Evolutionary conservation across 169 alveolate genomes (phyloP), one percentile per base, ranked within the genome.

Genomic region (Plasmodium vinckei): DNA sequence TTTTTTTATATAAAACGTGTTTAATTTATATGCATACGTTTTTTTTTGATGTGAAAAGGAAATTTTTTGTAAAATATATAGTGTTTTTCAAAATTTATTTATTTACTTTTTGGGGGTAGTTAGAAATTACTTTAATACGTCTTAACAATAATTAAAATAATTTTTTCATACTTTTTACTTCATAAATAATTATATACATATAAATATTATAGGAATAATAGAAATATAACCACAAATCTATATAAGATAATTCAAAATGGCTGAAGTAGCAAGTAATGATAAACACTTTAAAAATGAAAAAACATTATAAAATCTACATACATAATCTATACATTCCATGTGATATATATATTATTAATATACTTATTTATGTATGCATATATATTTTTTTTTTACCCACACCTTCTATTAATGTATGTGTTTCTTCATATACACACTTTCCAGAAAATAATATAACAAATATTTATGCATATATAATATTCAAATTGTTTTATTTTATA

Each of bases 191-290:
- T 33, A 65, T 21, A 49, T 42, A 25, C 53, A 12, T 65, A 47
- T 27, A 25, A n/a, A 47, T 27, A 13, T 7, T 25, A 47, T 65
- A 23, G 53, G 10, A 21, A 2, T 25, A 13, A 51, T 51, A 51
- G n/a, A 51, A 51, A n/a, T 57, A 57, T 19, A 10, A 7, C 33
- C 49, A 61, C 27, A 10, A 21, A 61, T 5, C 13, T 61, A 61
- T 23, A 23, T 12, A 68, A 25, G 79, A 25, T 64, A 63, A 60
- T 44, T 33, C 15, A 68, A 65, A 82, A 82, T 82, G 90, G 82
- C 90, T 13, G 90, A 82, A 27, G 90, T 82, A 65, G 90, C 90
- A 82, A 82, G 90, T 82, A 82, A 82, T 27, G 47, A 59, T 39
- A 25, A 13, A 33, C 27, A 54, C 57, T 51, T 13, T 44, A 12